Evolutionary conservation across 2,329 filamentous ascomycete species (phyloP), one percentile per base, ranked within the genome.

Genomic region (Aspergillus thermomutatus): DNA sequence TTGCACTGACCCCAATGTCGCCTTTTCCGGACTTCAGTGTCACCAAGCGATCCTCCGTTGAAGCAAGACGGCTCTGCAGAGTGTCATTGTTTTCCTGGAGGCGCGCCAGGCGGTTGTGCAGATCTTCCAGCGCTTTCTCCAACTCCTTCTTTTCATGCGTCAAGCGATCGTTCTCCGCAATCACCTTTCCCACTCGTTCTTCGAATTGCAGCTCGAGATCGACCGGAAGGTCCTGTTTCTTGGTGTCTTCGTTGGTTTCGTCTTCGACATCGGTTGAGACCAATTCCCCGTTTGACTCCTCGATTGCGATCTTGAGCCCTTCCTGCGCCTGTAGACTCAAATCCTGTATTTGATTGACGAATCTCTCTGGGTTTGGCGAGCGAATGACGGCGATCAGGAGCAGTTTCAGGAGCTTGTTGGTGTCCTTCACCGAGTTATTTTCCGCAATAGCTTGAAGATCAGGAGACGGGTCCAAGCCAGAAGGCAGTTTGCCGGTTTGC

Each of bases 381-480:
- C 82, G 80, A 60, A 86, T 82, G 26, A 84, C 84, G n/a, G 80
- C 81, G 56, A 86, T 81, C 23, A 89, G 77, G 68, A 88, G 80
- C 54, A 88, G 78, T 57, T 84, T 84, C 45, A 89, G 76, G 51
- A 89, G 77, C 77, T 87, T 77, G 55, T 77, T 73, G 48, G 73
- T 74, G 62, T 79, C 76, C 56, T 74, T 73, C 31, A 71, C 63
- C 26, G 77, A 75, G 21, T 70, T 71, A 52, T 75, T 73, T 58
- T 79, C 76, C 14, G 77, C 77, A 55, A 80, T 72, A 10, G 75
- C 70, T 66, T 80, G 76, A 50, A 80, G 71, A 58, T 79, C 75
- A n/a, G 77, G 77, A 11, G 72, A 68, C 6, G 73, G 71, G 55
- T 76, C 73, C 27, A 75, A 70, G 11, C 75, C 74, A 19, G 74